phyloP scores from a whole-genome alignment of 2,329 filamentous ascomycete genomes.

The Coccinonectria pachysandricola region DNA sequence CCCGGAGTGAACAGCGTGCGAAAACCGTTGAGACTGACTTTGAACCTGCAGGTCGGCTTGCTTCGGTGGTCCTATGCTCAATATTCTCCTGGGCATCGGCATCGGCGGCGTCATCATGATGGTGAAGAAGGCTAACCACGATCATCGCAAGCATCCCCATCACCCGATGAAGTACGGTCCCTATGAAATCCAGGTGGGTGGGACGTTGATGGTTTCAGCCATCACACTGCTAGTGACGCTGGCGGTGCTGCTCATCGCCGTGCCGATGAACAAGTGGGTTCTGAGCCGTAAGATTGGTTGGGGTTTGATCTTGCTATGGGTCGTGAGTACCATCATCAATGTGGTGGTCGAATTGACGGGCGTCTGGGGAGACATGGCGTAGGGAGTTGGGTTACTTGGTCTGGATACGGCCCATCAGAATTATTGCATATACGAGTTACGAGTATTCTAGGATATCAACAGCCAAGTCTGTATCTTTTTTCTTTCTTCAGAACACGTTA shows the following conservation, averaged over 20 bases:
- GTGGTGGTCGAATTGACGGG: conserved; percentile 67
- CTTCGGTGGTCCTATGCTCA: conserved; percentile 97
- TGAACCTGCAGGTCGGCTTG: conserved; percentile 60
- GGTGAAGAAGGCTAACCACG: conserved; percentile 55
- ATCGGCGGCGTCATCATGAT: conserved; percentile 84
- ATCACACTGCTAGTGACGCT: conserved; percentile 76
- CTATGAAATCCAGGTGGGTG: conserved; percentile 75
- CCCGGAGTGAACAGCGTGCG: too few relatives aligned
- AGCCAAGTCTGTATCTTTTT: too few relatives aligned
- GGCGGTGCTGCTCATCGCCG: conserved; percentile 63
- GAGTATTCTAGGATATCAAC: too few relatives aligned
- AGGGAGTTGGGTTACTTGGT: too few relatives aligned
- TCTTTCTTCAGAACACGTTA: conserved; percentile 1
- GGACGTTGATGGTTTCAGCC: conserved; percentile 75
- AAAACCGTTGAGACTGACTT: conserved; percentile 7
- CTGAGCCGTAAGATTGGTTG: conserved; percentile 77
- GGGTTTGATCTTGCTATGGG: conserved; percentile 72
- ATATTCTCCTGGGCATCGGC: conserved; percentile 92
- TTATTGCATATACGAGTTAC: too few relatives aligned
- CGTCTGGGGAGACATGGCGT: conserved; percentile 27
- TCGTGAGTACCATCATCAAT: conserved; percentile 68
- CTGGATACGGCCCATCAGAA: too few relatives aligned
- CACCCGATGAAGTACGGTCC: conserved; percentile 56
- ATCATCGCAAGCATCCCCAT: conserved; percentile 57
- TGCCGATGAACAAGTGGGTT: conserved; percentile 79